A percentile compares a stretch with the other conserved stretches of the same genome.
These are phyloP conservation scores for Diplocarpon rosae DNA, from an alignment of 2,329 filamentous ascomycete species.

Conservation along the genomic window DNA sequence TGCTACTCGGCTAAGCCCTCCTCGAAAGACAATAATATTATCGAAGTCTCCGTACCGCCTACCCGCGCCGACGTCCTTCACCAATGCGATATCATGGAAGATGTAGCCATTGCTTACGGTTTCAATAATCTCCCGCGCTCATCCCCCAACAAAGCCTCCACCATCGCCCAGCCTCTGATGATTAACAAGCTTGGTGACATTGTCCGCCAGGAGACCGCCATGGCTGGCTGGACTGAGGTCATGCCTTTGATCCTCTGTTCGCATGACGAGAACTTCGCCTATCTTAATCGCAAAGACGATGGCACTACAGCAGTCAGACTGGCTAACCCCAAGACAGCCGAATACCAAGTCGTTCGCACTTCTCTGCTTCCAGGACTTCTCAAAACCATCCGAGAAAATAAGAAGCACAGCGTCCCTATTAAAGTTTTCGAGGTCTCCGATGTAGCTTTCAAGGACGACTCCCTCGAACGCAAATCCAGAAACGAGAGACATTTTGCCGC, in stretches of 20 bases:
- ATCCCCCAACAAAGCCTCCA: slow-evolving; percentile 76
- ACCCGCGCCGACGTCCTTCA: slow-evolving; percentile 92
- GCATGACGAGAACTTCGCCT: slow-evolving; percentile 95
- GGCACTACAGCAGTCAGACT: slow-evolving; percentile 73
- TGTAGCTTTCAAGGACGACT: slow-evolving; percentile 80
- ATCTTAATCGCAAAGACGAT: slow-evolving; percentile 84
- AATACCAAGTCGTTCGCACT: slow-evolving; percentile 89
- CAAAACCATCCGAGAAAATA: slow-evolving; percentile 91
- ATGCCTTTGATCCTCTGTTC: slow-evolving; percentile 94
- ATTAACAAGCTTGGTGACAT: slow-evolving; percentile 96
- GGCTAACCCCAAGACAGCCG: slow-evolving; percentile 83
- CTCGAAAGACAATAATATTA: slow-evolving; percentile 52
- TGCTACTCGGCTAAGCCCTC: slow-evolving; percentile 73
- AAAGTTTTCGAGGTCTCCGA: slow-evolving; percentile 89
- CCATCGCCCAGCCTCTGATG: slow-evolving; percentile 73
- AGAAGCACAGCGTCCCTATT: slow-evolving; percentile 76
- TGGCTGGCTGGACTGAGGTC: slow-evolving; percentile 93
- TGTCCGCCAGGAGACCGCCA: slow-evolving; percentile 75
- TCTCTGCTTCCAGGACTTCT: slow-evolving; percentile 76
- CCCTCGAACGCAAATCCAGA: slow-evolving; percentile 70
- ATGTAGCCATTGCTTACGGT: slow-evolving; percentile 90
- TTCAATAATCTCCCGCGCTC: slow-evolving; percentile 91
- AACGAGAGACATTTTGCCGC: slow-evolving; percentile 97
- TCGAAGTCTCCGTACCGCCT: slow-evolving; percentile 75
- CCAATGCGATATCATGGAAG: slow-evolving; percentile 97